Base-by-base conservation (phyloP, 208 protist genomes). In the Novymonas esmeraldas region DNA sequence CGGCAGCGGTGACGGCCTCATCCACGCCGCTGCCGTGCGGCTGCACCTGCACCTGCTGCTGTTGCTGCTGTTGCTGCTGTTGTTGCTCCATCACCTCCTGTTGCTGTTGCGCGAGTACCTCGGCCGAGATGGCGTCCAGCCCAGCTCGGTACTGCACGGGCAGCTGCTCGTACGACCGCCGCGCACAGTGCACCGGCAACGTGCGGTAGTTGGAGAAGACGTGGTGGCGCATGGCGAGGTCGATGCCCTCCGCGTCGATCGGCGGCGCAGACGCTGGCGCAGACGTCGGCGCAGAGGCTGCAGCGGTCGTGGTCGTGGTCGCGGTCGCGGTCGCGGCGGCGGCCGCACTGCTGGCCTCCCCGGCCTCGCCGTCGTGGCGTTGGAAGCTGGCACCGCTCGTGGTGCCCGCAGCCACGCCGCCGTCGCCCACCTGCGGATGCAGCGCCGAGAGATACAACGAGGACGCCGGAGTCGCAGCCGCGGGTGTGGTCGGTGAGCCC, bases 141-240 rank as follows among this genome's bases (percentile, higher is more conserved):
- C 88, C 84, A 9, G 78, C 73, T 39, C 89, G 88, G 45, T 84
- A 78, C 13, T 31, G 65, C 50, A 45, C 56, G 14, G 74, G 75
- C 10, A 94, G 66, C 44, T 68, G 60, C 66, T 83, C 80, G 46
- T 84, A 82, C 13, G 73, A 88, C 33, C 14, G 50, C 16, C 56
- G 60, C 5, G 60, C 70, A 61, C 63, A 79, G 20, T 57, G 71
- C 31, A 85, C 33, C 2, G 88, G 80, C 16, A 79, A 51, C 34
- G 80, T 81, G 20, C 76, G 50, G 70, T 82, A 94, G 69, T 94
- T 94, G 10, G 82, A 79, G 55, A 79, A 94, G 4, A 89, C 81
- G 70, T 64, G 69, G 56, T 76, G 62, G 11, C 46, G 38, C 6
- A 76, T 16, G 26, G 45, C 20, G 28, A 76, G 55, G 11, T 31